phyloP scores from a whole-genome alignment of 1,284 basidiomycete species.

The Exsudoporus floridanus region DNA sequence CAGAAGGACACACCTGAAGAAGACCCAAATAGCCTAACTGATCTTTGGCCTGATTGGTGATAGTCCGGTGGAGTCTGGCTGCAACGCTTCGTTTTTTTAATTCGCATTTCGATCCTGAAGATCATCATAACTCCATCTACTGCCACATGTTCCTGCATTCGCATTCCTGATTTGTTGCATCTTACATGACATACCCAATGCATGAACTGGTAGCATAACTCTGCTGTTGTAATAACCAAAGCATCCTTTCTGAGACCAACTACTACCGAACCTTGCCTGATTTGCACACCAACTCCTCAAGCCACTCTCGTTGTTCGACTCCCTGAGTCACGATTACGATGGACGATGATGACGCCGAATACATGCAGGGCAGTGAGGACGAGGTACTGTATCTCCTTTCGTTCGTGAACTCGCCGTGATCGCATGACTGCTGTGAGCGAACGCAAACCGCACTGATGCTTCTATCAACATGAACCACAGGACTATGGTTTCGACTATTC shows the following conservation, averaged over 20 bases:
- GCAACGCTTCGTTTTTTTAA: neutral
- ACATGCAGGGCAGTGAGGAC: constrained; percentile 83
- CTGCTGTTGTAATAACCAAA: constrained; percentile 22
- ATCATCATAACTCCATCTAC: constrained; percentile 1
- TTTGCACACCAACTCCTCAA: neutral
- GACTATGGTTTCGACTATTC: constrained; percentile 98
- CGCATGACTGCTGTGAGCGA: neutral
- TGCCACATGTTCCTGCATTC: constrained; percentile 1
- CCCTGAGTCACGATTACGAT: constrained; percentile 40
- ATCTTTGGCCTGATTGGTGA: constrained; percentile 56
- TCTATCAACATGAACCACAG: constrained; percentile 41
- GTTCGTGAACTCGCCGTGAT: constrained; percentile 5
- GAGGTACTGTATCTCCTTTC: constrained; percentile 50
- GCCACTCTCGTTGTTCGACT: constrained; percentile 8
- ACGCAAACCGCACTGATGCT: constrained; percentile 2
- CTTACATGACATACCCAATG: constrained; percentile 21
- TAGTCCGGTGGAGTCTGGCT: neutral
- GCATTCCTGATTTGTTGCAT: constrained; percentile 16
- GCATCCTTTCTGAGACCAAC: neutral
- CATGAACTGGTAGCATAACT: constrained; percentile 19
- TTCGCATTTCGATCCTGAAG: constrained; percentile 5
- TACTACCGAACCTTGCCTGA: constrained; percentile 2
- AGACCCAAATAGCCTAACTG: constrained; percentile 54
- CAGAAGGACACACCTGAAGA: constrained; percentile 73
- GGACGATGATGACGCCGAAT: constrained; percentile 89